Evolutionary conservation across 495 filamentous ascomycete species (phyloP), one percentile per base, ranked within the genome.

Genomic region (Trichocladium uniseriatum): DNA sequence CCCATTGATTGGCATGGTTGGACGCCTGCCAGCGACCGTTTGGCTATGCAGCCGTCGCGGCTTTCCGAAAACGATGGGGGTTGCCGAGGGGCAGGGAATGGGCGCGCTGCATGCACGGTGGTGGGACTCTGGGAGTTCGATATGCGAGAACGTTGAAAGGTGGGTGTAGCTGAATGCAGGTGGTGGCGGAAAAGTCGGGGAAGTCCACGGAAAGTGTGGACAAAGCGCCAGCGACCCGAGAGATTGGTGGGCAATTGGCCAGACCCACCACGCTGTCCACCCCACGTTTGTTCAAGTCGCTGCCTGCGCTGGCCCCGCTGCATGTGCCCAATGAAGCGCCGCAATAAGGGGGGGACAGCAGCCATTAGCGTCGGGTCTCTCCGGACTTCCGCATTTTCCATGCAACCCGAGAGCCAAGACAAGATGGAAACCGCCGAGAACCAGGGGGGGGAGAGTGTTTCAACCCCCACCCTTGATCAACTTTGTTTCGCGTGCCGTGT

Each of bases 211-310:
- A 18, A 46, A 27, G 3, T 6, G 45, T 47, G 45, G 45, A 29
- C 45, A 38, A 29, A 29, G 11, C n/a, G 15, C 28, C 14, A 22
- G 43, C 45, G 38, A 47, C 38, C 29, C 39, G 36, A 38, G 45
- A 39, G 45, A 48, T 48, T 48, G 36, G 22, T 35, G 29, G 24
- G n/a, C n/a, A n/a, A 27, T 27, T 27, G 24, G 24, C 24, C 24
- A 19, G 43, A 13, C 43, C 38, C 38, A 35, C 43, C 31, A 24
- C 43, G 27, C 43, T 21, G 20, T 14, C n/a, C n/a, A n/a, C n/a
- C n/a, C n/a, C n/a, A n/a, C n/a, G n/a, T n/a, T n/a, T n/a, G n/a
- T n/a, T n/a, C n/a, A n/a, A n/a, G n/a, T n/a, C n/a, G n/a, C n/a
- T n/a, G n/a, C n/a, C n/a, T n/a, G n/a, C n/a, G n/a, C n/a, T n/a